Evolutionary conservation across 768 basidiomycete genomes (phyloP).

Genomic region (Tylopilus intermedius): DNA sequence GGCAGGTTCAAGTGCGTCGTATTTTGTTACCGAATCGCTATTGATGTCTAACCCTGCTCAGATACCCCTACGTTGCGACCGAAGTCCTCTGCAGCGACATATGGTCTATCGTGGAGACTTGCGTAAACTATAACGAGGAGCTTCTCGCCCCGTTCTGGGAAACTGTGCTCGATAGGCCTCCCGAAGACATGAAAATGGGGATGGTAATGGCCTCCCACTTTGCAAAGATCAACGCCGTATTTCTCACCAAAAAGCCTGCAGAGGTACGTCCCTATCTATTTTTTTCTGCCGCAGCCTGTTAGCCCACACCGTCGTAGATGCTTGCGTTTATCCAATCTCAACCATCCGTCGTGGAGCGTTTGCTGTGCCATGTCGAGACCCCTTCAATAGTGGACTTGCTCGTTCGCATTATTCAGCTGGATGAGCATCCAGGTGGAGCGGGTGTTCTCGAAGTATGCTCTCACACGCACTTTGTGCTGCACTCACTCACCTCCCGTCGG

Average conservation of each 20-base stretch:
- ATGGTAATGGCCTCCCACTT: slow-evolving; percentile 90
- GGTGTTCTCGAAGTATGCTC: slow-evolving; percentile 83
- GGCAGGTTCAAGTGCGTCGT: slow-evolving; percentile 74
- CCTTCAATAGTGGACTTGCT: slow-evolving; percentile 90
- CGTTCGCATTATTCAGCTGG: slow-evolving; percentile 83
- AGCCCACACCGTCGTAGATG: slow-evolving; percentile 56
- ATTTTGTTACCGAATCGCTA: not conserved
- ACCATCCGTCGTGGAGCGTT: slow-evolving; percentile 72
- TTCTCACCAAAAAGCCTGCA: slow-evolving; percentile 81
- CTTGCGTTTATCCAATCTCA: slow-evolving; percentile 85
- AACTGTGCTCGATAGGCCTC: slow-evolving; percentile 68
- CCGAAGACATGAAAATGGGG: slow-evolving; percentile 83
- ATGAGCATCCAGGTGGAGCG: slow-evolving; percentile 74
- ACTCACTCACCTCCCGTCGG: slow-evolving; percentile 26
- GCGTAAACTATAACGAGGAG: slow-evolving; percentile 63
- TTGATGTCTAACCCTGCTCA: slow-evolving; percentile 28
- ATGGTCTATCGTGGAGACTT: slow-evolving; percentile 91
- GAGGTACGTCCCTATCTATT: slow-evolving; percentile 55
- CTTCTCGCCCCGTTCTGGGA: slow-evolving; percentile 91
- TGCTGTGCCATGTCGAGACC: slow-evolving; percentile 82
- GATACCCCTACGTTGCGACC: slow-evolving; percentile 89
- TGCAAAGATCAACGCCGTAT: slow-evolving; percentile 87
- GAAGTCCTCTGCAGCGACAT: slow-evolving; percentile 95
- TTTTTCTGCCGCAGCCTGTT: slow-evolving; percentile 19
- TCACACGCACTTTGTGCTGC: slow-evolving; percentile 27